A percentile compares a stretch with the other conserved stretches of the same genome.
phyloP scores from a whole-genome alignment of 495 filamentous ascomycete species.

The Daldinia caldariorum region DNA sequence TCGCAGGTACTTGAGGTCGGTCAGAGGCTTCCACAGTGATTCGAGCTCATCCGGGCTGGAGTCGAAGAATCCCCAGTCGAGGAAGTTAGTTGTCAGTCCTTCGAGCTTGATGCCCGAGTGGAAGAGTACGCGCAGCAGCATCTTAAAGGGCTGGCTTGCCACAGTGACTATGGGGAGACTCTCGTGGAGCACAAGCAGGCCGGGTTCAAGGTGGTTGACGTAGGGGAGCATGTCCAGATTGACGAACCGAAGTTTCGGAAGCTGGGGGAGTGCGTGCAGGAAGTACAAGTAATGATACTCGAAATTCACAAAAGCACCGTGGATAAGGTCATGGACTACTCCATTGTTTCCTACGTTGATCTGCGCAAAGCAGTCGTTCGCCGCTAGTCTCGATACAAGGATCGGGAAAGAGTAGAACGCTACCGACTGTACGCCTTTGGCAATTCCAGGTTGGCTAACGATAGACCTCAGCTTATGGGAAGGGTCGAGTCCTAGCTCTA shows the following conservation, averaged over 20 bases:
- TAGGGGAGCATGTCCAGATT: neutral
- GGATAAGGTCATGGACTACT: neutral
- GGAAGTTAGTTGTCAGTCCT: neutral
- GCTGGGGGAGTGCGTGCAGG: neutral
- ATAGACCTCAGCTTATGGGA: constrained; percentile 7
- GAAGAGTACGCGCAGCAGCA: constrained; percentile 1
- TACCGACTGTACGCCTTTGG: constrained; percentile 24
- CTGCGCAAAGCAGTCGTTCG: neutral
- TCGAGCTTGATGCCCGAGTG: constrained; percentile 4
- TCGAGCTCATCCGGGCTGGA: constrained; percentile 9
- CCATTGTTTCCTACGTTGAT: too few species aligned
- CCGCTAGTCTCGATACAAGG: neutral
- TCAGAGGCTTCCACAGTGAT: constrained; percentile 17
- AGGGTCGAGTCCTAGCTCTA: constrained; percentile 14
- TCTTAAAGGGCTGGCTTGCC: constrained; percentile 10
- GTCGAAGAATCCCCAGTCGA: neutral
- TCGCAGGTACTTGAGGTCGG: constrained; percentile 20
- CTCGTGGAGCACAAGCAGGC: neutral
- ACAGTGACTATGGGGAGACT: neutral
- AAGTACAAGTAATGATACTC: neutral
- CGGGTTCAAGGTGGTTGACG: neutral
- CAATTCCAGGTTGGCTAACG: constrained; percentile 22
- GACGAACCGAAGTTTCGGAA: constrained; percentile 3
- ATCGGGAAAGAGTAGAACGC: constrained; percentile 11
- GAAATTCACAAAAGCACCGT: neutral